Percentiles rank a stretch among this genome's conserved stretches.
These are phyloP conservation scores for Pyrenophora seminiperda DNA, from an alignment of 2,329 filamentous ascomycete genomes.

Conservation along the genomic window DNA sequence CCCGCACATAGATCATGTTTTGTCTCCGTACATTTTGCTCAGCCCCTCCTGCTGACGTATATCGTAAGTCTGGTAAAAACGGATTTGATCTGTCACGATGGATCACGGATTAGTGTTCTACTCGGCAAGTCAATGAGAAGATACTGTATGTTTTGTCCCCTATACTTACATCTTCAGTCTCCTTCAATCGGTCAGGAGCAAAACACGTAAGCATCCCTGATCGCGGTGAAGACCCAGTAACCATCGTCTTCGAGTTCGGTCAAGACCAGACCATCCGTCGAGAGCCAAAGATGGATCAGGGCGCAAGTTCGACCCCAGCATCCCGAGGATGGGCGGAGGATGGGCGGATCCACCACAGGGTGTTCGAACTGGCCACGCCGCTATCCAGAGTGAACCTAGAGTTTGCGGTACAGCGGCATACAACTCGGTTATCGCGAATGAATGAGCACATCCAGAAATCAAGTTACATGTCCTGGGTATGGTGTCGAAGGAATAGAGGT, in stretches of 20 bases:
- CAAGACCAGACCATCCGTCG: background rate
- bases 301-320: background rate
- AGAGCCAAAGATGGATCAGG: background rate
- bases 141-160: background rate
- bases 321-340: background rate
- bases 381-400: too few species aligned
- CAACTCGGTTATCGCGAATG: background rate
- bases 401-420: background rate
- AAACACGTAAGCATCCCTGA: slow-evolving; percentile 13
- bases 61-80: background rate
- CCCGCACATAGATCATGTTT: background rate
- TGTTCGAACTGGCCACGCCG: too few species aligned
- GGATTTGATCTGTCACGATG: background rate
- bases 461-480: slow-evolving; percentile 8
- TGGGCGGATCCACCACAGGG: too few species aligned
- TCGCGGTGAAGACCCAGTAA: slow-evolving; percentile 1
- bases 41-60: background rate
- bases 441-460: background rate
- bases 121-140: background rate
- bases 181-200: background rate
- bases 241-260: background rate
- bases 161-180: slow-evolving; percentile 1
- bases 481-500: slow-evolving; percentile 1
- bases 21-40: background rate
- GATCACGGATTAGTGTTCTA: background rate